These are phyloP conservation scores for Butyriboletus loyo DNA, from an alignment of 768 basidiomycete genomes.

Conservation along the genomic window DNA sequence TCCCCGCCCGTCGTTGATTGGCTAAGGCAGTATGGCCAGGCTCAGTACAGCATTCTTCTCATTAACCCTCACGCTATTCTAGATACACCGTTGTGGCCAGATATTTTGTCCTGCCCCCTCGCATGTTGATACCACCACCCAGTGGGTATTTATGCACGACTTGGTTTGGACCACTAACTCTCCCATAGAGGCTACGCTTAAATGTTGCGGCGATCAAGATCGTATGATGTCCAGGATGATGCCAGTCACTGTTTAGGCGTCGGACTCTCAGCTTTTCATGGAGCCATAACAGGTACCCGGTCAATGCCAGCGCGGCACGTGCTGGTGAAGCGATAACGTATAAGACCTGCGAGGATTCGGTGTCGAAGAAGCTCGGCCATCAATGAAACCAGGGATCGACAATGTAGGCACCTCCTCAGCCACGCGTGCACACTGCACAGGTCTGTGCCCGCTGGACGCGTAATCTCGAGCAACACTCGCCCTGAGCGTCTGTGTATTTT, in stretches of 20 bases:
- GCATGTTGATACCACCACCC: not conserved
- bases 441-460: not conserved
- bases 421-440: constrained; percentile 2
- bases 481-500: not conserved
- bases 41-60: not conserved
- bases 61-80: not conserved
- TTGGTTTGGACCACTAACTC: not conserved
- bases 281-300: not conserved
- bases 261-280: not conserved
- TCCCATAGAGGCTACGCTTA: not conserved
- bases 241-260: not conserved
- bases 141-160: not conserved
- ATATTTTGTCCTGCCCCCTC: not conserved
- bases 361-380: not conserved
- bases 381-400: constrained; percentile 18
- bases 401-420: not conserved
- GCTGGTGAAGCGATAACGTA: constrained; percentile 21
- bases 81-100: not conserved
- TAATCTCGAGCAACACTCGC: not conserved
- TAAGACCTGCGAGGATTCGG: not conserved
- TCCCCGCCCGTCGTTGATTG: constrained; percentile 11
- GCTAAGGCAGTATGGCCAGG: not conserved
- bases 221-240: not conserved
- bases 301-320: constrained; percentile 2
- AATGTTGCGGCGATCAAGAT: not conserved